A percentile compares a stretch with the other conserved stretches of the same genome.
These are phyloP conservation scores for Arxiozyma slooffiae DNA, from an alignment of 1,139 yeast genomes.

Conservation along the genomic window DNA sequence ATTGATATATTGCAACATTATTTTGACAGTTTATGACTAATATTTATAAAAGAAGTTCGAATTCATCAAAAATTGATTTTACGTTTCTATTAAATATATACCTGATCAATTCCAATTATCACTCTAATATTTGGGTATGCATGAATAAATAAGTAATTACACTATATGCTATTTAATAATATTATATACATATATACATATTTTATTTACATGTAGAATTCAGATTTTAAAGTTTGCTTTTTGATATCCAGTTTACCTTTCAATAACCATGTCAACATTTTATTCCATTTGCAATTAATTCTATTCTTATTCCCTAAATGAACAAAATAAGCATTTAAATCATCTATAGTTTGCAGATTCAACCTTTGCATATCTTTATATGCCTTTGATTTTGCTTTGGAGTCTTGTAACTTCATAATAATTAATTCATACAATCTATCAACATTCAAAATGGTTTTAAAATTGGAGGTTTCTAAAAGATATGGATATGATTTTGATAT, in stretches of 20 bases:
- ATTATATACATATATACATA: too few species aligned
- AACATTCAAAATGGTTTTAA: constrained; percentile 34
- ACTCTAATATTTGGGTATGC: constrained; percentile 1
- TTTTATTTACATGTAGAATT: constrained; percentile 16
- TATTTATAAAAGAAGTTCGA: too few species aligned
- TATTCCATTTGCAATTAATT: constrained; percentile 40
- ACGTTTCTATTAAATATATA: too few species aligned
- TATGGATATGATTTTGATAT: constrained; percentile 35
- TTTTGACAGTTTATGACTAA: neutral
- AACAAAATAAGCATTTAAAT: constrained; percentile 57
- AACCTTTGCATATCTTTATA: neutral
- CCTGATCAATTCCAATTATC: neutral
- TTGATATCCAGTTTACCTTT: constrained; percentile 32
- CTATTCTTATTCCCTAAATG: constrained; percentile 39
- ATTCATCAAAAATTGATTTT: neutral
- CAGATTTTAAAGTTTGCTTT: constrained; percentile 15
- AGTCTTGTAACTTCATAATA: neutral
- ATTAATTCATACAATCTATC: constrained; percentile 33
- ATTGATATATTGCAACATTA: constrained; percentile 1
- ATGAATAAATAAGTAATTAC: neutral
- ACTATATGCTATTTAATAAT: neutral
- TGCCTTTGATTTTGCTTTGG: neutral
- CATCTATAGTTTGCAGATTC: constrained; percentile 42
- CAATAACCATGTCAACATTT: constrained; percentile 40
- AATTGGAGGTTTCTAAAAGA: constrained; percentile 31